A percentile compares a stretch with the other conserved stretches of the same genome.
These are phyloP conservation scores for Parastagonospora nodorum DNA, from an alignment of 2,329 filamentous ascomycete genomes.

Conservation along the genomic window DNA sequence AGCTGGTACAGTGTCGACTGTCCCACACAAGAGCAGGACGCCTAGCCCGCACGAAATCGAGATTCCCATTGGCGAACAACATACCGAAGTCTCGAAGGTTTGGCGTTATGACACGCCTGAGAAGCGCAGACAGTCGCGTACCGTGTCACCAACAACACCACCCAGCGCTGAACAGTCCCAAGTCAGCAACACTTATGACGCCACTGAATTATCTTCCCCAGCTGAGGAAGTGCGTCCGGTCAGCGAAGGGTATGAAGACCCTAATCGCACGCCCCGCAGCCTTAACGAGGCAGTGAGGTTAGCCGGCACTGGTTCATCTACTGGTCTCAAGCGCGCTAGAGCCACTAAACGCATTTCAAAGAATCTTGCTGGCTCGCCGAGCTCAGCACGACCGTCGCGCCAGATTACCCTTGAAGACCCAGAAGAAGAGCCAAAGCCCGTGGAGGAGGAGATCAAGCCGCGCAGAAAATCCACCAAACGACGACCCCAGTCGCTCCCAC, in stretches of 20 bases:
- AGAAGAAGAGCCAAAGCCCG: constrained; percentile 12
- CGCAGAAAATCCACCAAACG: constrained; percentile 39
- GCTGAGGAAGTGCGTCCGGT: constrained; percentile 18
- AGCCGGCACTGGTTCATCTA: constrained; percentile 37
- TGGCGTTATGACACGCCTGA: constrained; percentile 49
- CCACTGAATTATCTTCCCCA: constrained; percentile 19
- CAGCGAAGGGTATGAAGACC: constrained; percentile 20
- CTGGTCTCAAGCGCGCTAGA: constrained; percentile 43
- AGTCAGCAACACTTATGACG: constrained; percentile 19
- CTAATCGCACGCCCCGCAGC: constrained; percentile 41
- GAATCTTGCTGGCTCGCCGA: constrained; percentile 34
- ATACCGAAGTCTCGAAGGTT: constrained; percentile 52
- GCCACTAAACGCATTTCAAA: constrained; percentile 45
- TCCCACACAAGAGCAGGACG: constrained; percentile 47
- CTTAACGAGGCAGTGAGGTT: constrained; percentile 44
- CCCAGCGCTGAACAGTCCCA: constrained; percentile 46
- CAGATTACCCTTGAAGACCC: constrained; percentile 41
- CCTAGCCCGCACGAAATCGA: constrained; percentile 61
- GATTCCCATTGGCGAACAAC: constrained; percentile 65
- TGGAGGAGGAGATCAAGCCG: constrained; percentile 24
- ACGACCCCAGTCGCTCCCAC: constrained; percentile 30
- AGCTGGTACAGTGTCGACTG: constrained; percentile 36
- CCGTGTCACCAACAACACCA: constrained; percentile 43
- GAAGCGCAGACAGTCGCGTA: constrained; percentile 30
- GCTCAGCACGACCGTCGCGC: constrained; percentile 35